Conservation (phyloP, 192 early-diverging fungal species). For the Linnemannia hyalina region DNA sequence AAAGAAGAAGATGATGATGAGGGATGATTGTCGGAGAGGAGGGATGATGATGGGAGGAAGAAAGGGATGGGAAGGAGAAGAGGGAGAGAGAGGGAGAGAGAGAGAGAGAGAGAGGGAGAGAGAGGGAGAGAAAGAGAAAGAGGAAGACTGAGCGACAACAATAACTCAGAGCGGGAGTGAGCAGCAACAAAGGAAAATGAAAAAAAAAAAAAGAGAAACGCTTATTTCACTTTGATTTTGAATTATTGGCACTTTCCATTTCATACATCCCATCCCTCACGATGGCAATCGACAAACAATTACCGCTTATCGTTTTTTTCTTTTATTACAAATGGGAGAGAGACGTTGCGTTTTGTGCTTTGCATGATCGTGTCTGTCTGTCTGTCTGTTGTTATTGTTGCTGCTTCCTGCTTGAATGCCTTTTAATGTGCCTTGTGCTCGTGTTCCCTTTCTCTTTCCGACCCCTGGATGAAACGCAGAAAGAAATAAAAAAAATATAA, state of each 20-base stretch:
- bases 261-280: no score
- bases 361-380: background rate
- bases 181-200: background rate
- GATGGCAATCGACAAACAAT: background rate
- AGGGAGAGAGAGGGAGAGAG: background rate
- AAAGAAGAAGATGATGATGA: background rate
- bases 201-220: conserved; percentile 12
- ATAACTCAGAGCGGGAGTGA: background rate
- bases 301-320: background rate
- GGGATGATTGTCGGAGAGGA: background rate
- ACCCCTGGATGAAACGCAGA: background rate
- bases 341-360: background rate
- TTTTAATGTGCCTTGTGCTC: no score
- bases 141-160: no score
- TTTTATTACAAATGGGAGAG: background rate
- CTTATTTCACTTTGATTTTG: background rate
- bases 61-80: background rate
- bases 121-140: background rate
- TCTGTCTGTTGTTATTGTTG: background rate
- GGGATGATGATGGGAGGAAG: background rate
- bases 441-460: background rate
- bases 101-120: background rate
- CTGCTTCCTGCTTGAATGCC: background rate
- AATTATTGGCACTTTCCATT: no score
- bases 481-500: no score